Conservation (phyloP, 768 basidiomycete species). For the Xerocomellus chrysenteron region DNA sequence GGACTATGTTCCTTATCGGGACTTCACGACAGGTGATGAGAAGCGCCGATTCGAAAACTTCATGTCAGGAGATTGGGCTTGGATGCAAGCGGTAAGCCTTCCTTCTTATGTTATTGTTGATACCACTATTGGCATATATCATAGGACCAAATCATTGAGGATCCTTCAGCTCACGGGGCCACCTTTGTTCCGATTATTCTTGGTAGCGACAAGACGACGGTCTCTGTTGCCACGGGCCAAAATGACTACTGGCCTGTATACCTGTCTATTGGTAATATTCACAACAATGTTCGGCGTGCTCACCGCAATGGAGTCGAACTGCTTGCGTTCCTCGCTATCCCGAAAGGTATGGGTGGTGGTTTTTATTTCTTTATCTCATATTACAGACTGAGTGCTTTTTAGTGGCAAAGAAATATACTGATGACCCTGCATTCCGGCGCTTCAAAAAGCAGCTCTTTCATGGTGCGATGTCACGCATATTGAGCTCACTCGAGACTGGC, state of each 20-base stretch:
- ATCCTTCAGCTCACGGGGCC: not conserved
- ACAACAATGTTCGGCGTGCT: not conserved
- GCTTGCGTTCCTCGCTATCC: conserved; percentile 29
- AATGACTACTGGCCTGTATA: not conserved
- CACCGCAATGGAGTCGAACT: conserved; percentile 4
- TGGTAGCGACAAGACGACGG: not conserved
- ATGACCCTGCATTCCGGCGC: conserved; percentile 15
- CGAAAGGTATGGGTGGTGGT: conserved; percentile 16
- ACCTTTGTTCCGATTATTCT: not conserved
- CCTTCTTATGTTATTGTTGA: too few species aligned
- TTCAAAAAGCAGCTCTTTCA: conserved; percentile 38
- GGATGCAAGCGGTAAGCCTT: not conserved
- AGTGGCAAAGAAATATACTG: conserved; percentile 2
- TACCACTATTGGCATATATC: too few species aligned
- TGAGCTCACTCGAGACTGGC: not conserved
- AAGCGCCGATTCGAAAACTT: not conserved
- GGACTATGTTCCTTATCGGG: not conserved
- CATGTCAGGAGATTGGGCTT: not conserved
- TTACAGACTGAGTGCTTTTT: too few species aligned
- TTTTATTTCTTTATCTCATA: too few species aligned
- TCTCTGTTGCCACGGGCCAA: not conserved
- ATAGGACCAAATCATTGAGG: too few species aligned
- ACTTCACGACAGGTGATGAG: not conserved
- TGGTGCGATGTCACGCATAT: conserved; percentile 20
- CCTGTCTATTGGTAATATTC: not conserved